Base-by-base conservation (phyloP, 106 monocot species). In the Dendrobium catenatum region DNA sequence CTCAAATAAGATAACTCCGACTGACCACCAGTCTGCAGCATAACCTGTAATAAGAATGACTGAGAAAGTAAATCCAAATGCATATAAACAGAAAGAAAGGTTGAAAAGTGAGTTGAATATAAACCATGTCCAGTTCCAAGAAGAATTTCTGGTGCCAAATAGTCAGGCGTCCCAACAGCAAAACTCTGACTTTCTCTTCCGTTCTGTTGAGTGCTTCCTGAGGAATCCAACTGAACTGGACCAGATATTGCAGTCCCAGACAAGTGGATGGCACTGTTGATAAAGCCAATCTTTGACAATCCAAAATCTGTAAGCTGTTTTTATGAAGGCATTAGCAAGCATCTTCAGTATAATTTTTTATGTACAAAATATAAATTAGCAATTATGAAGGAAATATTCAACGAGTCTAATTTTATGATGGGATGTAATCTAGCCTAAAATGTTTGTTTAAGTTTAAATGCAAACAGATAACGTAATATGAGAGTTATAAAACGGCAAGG, bases 281-380 rank as follows among this genome's bases (percentile, higher is more conserved):
- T 86, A 4, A 93, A 85, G n/a, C 93, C 93, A 81, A 93, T 84
- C 83, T 93, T 90, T 58, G 93, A 93, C 33, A 93, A 66, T 29
- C 93, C 93, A 90, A 93, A 93, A 80, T 93, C 93, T 82, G 93
- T 93, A 73, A 93, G 88, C 93, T 93, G 93, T 80, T 61, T 83
- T 47, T 42, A 80, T 48, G 44, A n/a, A 42, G 42, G 49, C 22
- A 29, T 66, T 86, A 46, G 31, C 24, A 78, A 10, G 16, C 61
- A 80, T 54, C 18, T 19, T 43, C 51, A 46, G 13, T 51, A 51
- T 15, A 51, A 16, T 15, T 15, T 51, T 51, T 51, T 10, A 51
- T 51, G 51, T 51, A 13, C 13, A 15, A 13, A 51, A 13, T 13
- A 51, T 51, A 51, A 51, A 51, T 16, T 51, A 51, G 13, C 13